Evolutionary conservation across 2,329 filamentous ascomycete species (phyloP), one percentile per base, ranked within the genome.

Genomic region (Paecilomyces dactylethromorphus): DNA sequence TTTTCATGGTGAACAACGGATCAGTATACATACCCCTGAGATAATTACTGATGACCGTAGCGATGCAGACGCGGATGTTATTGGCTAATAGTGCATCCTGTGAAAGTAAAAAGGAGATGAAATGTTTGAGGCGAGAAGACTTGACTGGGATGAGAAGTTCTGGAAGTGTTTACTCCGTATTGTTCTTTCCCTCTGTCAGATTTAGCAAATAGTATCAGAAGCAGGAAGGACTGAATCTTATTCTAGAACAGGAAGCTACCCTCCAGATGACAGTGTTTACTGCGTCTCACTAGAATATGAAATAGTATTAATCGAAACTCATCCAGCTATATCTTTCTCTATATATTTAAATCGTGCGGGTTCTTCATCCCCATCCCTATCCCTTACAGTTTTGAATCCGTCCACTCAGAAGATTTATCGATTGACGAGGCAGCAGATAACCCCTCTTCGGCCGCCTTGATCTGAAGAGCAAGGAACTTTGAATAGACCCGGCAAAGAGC

Each of bases 401-500:
- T 45, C 35, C 4, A 11, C 35, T 45, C 35, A 13, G 5, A 18
- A 4, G 35, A 45, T 4, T 45, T 45, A 5, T 45, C 10, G 22
- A 22, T 21, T 45, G 57, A 32, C 22, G 35, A 53, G 4, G 61
- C 59, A 55, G 56, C 55, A 13, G 62, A 61, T 3, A 80, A 59
- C 0, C 77, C 78, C 55, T 69, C 68, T 60, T 80, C 76, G 15
- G 74, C 63, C 1, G 74, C 79, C 64, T 79, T 80, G 56, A 82
- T 82, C 64, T 81, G 78, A 59, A 83, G 65, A 1, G 80, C 80
- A 60, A 83, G 62, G 56, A 78, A 68, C 57, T 78, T 80, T 0
- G 85, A 88, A 63, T 79, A 88, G 51, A 84, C 84, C 15, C 86
- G 77, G 59, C 84, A 87, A 56, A 88, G 70, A 0, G 84, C 84